Evolutionary conservation across 2,329 filamentous ascomycete species (phyloP).

Genomic region (Sporothrix globosa): DNA sequence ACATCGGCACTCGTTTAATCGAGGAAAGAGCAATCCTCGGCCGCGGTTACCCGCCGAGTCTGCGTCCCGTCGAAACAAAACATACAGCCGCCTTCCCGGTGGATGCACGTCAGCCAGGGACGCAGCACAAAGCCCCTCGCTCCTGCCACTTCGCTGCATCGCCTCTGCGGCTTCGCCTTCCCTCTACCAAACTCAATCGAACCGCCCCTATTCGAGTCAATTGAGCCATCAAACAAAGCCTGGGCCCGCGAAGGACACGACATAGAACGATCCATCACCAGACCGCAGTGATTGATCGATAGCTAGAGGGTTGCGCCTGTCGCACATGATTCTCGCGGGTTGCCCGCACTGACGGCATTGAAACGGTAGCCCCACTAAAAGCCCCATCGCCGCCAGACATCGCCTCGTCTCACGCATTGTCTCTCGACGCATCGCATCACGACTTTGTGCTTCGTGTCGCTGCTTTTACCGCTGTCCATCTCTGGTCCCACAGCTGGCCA

Average conservation of each 20-base stretch:
- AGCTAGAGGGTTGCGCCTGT: no score
- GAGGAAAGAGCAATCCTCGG: background rate
- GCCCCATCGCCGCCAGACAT: background rate
- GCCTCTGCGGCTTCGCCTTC: conserved; percentile 4
- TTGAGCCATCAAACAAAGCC: background rate
- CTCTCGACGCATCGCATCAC: background rate
- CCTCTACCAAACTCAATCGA: background rate
- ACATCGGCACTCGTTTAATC: background rate
- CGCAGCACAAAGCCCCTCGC: conserved; percentile 18
- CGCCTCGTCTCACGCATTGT: background rate
- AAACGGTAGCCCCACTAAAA: conserved; percentile 4
- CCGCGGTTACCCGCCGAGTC: background rate
- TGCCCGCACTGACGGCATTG: conserved; percentile 1
- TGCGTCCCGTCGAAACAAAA: conserved; percentile 10
- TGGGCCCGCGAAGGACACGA: background rate
- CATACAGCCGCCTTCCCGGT: background rate
- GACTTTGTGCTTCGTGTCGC: background rate
- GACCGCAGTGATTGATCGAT: no score
- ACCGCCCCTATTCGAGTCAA: background rate
- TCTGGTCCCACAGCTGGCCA: background rate
- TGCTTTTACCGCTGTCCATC: background rate
- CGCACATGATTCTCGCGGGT: background rate
- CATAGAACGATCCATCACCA: background rate
- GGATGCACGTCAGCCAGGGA: background rate
- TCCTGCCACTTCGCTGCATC: background rate